Percentiles rank a stretch among this genome's conserved stretches.
Evolutionary conservation across 2,329 filamentous ascomycete genomes (phyloP).

Genomic region (Aspergillus japonicus): DNA sequence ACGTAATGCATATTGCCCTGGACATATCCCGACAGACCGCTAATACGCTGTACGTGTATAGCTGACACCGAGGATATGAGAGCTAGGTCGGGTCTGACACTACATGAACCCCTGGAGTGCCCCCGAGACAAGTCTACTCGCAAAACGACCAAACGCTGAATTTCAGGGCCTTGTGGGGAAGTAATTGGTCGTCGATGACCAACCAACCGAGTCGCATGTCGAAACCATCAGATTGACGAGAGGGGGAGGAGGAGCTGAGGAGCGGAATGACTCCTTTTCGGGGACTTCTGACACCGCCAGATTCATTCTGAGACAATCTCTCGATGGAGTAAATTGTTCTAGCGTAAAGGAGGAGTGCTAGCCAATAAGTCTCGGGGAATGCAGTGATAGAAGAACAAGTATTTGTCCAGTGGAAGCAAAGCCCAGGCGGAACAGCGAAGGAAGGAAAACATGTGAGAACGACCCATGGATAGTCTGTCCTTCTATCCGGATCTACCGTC

Average conservation of each 20-base stretch:
- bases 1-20: background rate
- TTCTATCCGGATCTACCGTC: background rate
- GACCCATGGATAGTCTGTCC: background rate
- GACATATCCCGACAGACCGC: background rate
- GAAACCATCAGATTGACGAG: background rate
- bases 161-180: constrained; percentile 3
- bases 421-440: background rate
- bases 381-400: background rate
- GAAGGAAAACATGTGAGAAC: background rate
- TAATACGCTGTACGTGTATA: background rate
- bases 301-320: background rate
- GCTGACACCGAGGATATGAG: background rate
- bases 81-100: background rate
- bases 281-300: constrained; percentile 4
- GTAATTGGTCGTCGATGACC: background rate
- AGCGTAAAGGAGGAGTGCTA: background rate
- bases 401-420: background rate
- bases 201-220: background rate
- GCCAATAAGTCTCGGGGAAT: background rate
- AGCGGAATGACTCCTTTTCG: background rate
- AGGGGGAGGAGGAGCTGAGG: background rate
- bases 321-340: background rate
- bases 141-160: background rate
- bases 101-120: constrained; percentile 1
- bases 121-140: background rate